These are phyloP conservation scores for Ascochyta koolunga DNA, from an alignment of 2,329 filamentous ascomycete genomes.

Conservation along the genomic window DNA sequence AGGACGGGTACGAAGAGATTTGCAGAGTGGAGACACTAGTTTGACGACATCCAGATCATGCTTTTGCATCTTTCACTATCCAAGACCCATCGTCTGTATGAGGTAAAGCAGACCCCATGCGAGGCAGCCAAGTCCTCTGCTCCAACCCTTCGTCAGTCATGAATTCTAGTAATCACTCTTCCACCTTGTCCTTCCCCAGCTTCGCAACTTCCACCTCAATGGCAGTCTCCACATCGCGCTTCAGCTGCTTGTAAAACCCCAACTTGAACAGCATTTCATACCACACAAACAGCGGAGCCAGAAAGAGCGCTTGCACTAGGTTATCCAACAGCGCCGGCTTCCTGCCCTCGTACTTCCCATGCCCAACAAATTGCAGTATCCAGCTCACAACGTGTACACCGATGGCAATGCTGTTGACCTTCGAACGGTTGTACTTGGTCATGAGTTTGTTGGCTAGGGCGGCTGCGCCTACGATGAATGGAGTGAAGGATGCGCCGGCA, in stretches of 20 bases:
- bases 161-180: not conserved
- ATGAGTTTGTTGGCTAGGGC: constrained; percentile 74
- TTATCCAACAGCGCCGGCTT: constrained; percentile 91
- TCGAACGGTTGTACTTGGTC: constrained; percentile 62
- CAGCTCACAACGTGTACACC: constrained; percentile 75
- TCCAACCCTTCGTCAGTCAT: not conserved
- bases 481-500: constrained; percentile 76
- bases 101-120: too few species aligned
- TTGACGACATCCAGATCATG: not conserved
- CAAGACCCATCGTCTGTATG: not conserved
- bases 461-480: constrained; percentile 74
- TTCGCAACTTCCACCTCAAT: constrained; percentile 55
- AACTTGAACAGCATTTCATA: constrained; percentile 87
- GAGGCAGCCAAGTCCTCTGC: too few species aligned
- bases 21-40: not conserved
- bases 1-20: not conserved
- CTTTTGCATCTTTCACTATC: not conserved
- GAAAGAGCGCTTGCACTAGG: constrained; percentile 84
- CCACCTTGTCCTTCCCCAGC: constrained; percentile 48
- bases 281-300: constrained; percentile 97
- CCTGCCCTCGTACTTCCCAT: constrained; percentile 84
- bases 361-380: constrained; percentile 89
- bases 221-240: constrained; percentile 50
- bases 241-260: constrained; percentile 72
- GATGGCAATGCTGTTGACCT: constrained; percentile 67